Evolutionary conservation across 305 asterid species (phyloP), one percentile per base, ranked within the genome.

Genomic region (Fraxinus nigra): DNA sequence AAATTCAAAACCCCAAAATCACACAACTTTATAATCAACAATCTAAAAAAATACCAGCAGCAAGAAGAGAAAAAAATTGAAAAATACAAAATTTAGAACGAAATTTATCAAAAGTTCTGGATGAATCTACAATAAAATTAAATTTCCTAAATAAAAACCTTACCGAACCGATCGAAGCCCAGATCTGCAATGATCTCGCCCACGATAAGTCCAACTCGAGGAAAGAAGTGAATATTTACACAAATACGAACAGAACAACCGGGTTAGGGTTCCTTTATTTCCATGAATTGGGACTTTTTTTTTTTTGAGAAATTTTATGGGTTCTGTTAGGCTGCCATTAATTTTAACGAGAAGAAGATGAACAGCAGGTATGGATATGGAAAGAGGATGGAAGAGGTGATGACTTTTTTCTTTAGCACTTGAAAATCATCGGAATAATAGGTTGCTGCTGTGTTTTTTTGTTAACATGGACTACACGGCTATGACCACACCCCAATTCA

Each of bases 101-200:
- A 20, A 80, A 32, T 7, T 34, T n/a, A 72, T 82, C 65, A 72
- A 73, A 3, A 56, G 48, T 38, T 79, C 43, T 35, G 67, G 28
- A 30, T 43, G 65, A 76, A 79, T 40, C 40, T 37, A 28, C 33
- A 77, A 7, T 65, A 81, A 79, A 43, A 4, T 10, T 35, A 4
- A 48, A 28, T 28, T 70, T 54, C 77, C 20, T 35, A 34, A 38
- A 76, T 30, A 33, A 77, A 16, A 35, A 80, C 43, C 84, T 79
- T 38, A 84, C 87, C 87, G 78, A 79, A 11, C 26, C 51, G 46
- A 61, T 11, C 77, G 32, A 28, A 38, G 81, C 84, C 74, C 88
- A 83, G 89, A 88, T 88, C 89, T 77, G 83, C 83, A 81, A 79
- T 79, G 77, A 82, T 86, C 86, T 83, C 77, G 73, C 65, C 87